Conservation (phyloP, 2,329 filamentous ascomycete species). For the Botryosphaeria dothidea region DNA sequence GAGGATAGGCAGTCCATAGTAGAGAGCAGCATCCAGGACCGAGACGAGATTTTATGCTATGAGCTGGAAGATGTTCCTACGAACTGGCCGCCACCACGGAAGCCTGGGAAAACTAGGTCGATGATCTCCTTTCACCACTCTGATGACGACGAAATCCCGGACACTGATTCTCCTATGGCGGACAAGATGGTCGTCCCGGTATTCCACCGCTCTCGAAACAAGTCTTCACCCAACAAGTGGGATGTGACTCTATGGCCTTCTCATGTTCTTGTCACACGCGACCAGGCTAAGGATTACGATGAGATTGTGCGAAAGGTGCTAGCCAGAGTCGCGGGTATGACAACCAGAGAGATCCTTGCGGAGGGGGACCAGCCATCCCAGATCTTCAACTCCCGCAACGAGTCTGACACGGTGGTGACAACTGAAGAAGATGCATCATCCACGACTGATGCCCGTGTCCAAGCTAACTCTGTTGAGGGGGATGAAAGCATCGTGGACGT, state of each 20-base stretch:
- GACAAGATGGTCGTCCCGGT: conserved; percentile 71
- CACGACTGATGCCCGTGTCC: conserved; percentile 68
- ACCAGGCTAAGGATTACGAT: conserved; percentile 71
- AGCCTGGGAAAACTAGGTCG: conserved; percentile 46
- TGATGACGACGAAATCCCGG: conserved; percentile 49
- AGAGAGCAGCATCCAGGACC: conserved; percentile 65
- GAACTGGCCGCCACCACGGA: conserved; percentile 67
- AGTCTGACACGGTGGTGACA: conserved; percentile 70
- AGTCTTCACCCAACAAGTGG: conserved; percentile 31
- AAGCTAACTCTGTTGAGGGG: conserved; percentile 77
- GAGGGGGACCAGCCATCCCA: conserved; percentile 49
- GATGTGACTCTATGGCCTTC: conserved; percentile 53
- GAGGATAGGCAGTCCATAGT: conserved; percentile 65
- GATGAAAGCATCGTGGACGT: conserved; percentile 92
- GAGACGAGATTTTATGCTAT: conserved; percentile 68
- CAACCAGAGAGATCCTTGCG: conserved; percentile 66
- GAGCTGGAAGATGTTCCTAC: conserved; percentile 79
- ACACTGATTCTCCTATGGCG: conserved; percentile 63
- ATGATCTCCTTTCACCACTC: conserved; percentile 52
- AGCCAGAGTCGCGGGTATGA: conserved; percentile 72
- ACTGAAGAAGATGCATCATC: conserved; percentile 65
- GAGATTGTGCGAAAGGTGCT: conserved; percentile 78
- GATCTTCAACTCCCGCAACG: conserved; percentile 55
- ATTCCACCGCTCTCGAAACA: conserved; percentile 57
- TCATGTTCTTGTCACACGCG: conserved; percentile 73